A percentile compares a stretch with the other conserved stretches of the same genome.
Conservation (phyloP, 306 rosid genomes). For the Echinosophora koreensis region DNA sequence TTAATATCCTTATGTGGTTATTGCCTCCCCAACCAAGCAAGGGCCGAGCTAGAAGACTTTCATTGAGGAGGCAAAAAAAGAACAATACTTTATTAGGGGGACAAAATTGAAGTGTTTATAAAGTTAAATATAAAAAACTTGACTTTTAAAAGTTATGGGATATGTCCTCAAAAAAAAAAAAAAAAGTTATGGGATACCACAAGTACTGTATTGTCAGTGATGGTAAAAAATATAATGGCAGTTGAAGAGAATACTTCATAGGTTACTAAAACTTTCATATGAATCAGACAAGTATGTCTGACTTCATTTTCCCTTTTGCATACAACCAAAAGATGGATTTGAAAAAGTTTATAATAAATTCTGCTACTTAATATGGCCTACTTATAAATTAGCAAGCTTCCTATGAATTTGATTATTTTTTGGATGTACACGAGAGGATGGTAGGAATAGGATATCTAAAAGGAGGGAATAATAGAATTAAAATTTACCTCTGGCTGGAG, state of each 20-base stretch:
- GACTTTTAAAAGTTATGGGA: too few relatives aligned
- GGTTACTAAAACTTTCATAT: not conserved
- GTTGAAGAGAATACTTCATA: not conserved
- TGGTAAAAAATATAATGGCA: not conserved
- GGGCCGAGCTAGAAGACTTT: too few relatives aligned
- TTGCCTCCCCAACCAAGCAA: not conserved
- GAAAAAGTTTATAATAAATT: not conserved
- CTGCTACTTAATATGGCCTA: constrained; percentile 16
- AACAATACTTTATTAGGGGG: not conserved
- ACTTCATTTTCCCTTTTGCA: not conserved
- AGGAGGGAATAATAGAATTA: constrained; percentile 19
- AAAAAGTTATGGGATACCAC: too few relatives aligned
- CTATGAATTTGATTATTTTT: not conserved
- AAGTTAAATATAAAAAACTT: too few relatives aligned
- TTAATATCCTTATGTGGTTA: not conserved
- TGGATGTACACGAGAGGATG: constrained; percentile 6
- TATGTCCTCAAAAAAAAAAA: too few relatives aligned
- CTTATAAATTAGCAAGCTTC: not conserved
- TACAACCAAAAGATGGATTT: not conserved
- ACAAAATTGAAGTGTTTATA: not conserved
- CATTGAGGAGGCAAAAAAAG: not conserved
- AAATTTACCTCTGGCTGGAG: constrained; percentile 86
- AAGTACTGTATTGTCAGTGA: too few relatives aligned
- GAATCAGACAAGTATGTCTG: not conserved
- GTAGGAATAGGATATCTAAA: constrained; percentile 22